Base-by-base conservation (phyloP, 164 flowering plant species). In the Umbellularia californica region DNA sequence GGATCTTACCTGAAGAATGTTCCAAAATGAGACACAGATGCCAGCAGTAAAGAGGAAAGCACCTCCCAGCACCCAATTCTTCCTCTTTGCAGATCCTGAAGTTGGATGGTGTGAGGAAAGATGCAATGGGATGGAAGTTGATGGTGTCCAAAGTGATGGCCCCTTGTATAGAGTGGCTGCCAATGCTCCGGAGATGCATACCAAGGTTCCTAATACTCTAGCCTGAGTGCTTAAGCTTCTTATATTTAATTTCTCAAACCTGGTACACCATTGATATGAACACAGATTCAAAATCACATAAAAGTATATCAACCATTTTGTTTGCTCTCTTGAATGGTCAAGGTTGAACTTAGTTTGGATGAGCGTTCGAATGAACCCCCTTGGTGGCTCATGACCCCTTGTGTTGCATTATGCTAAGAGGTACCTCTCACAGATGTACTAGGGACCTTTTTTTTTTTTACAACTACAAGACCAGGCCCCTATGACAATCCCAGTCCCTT, bases 141-240 rank as follows among this genome's bases (percentile, higher is more conserved):
- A 25, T 2, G 33, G 24, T 22, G 81, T 15, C 22, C 77, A 19
- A 24, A 84, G 78, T 65, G 77, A 23, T 23, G 81, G 78, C 72
- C 90, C 90, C 55, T 83, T 81, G 64, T 83, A 87, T 47, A 85
- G 77, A 55, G 82, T 78, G 5, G 81, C 79, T 10, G 79, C 35
- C 10, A 84, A 70, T 41, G 90, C 92, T 4, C 92, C 90, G 19
- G 84, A 24, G 15, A 87, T 76, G 70, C 87, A 74, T 13, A 87
- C 71, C 9, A 82, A 25, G 5, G 89, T 81, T 6, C 90, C 89
- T 50, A 83, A 10, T 17, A 66, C 4, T 77, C 84, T 88, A 28
- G 84, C 85, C 47, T 28, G 87, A 60, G 79, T 80, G 74, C 84
- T 82, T 78, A 76, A 30, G 65, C 77, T 81, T 75, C 80, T 85